Conservation (phyloP, 176 grass and related monocot genomes). For the Cymbopogon citratus region DNA sequence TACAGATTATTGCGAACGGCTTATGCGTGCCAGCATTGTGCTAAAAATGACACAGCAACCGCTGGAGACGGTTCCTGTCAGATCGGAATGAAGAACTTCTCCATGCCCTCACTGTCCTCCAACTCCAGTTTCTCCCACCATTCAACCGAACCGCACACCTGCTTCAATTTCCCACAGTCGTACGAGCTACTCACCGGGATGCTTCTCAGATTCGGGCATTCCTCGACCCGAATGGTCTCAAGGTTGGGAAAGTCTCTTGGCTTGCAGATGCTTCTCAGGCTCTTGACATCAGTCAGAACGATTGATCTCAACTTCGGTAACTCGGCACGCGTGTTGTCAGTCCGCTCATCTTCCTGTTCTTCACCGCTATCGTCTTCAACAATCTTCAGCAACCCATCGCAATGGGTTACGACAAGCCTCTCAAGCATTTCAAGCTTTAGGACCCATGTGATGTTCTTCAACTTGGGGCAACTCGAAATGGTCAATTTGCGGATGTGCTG, state of each 20-base stretch:
- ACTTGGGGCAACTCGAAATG: conserved; percentile 51
- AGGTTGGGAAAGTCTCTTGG: conserved; percentile 46
- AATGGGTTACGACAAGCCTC: conserved; percentile 54
- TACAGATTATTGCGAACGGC: neutral
- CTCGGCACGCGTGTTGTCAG: neutral
- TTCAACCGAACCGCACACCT: conserved; percentile 50
- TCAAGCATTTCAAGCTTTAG: conserved; percentile 60
- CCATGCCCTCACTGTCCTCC: conserved; percentile 31
- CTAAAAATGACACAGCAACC: neutral
- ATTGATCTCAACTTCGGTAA: conserved; percentile 53
- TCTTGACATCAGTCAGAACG: conserved; percentile 38
- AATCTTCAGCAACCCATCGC: conserved; percentile 48
- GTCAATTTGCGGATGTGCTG: conserved; percentile 43
- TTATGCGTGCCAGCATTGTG: neutral
- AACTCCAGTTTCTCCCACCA: conserved; percentile 66
- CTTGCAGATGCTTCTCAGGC: conserved; percentile 46
- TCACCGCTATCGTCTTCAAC: conserved; percentile 26
- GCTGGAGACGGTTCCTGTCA: neutral
- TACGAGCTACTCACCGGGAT: conserved; percentile 31
- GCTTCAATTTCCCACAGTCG: conserved; percentile 46
- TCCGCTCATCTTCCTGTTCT: neutral
- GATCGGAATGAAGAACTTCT: conserved; percentile 51
- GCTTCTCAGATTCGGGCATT: conserved; percentile 43
- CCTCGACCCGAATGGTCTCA: conserved; percentile 67
- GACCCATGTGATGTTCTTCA: conserved; percentile 55